Conservation (phyloP, 1,139 yeast species). For the Blastobotrys raffinosifermentans region DNA sequence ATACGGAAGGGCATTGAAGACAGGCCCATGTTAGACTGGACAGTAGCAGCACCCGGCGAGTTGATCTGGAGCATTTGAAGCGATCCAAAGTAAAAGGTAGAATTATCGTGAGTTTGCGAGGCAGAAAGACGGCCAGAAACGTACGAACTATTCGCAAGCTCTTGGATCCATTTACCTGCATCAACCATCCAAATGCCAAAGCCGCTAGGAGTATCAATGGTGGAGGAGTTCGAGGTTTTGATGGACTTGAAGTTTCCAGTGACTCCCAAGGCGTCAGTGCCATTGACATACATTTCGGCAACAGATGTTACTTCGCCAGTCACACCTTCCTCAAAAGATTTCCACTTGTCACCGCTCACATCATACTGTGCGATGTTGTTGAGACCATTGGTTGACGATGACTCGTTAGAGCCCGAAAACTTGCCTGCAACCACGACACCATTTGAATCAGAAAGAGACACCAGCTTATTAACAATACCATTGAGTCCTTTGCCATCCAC, state of each 20-base stretch:
- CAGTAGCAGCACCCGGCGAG: slow-evolving; percentile 26
- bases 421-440: slow-evolving; percentile 37
- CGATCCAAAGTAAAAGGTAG: slow-evolving; percentile 22
- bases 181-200: slow-evolving; percentile 26
- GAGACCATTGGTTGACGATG: slow-evolving; percentile 23
- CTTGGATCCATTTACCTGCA: slow-evolving; percentile 25
- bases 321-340: slow-evolving; percentile 25
- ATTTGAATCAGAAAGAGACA: slow-evolving; percentile 20
- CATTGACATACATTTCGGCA: slow-evolving; percentile 23
- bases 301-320: slow-evolving; percentile 25
- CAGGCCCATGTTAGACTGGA: slow-evolving; percentile 22
- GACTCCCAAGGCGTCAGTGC: slow-evolving; percentile 36
- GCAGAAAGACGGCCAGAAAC: slow-evolving; percentile 22
- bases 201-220: slow-evolving; percentile 11
- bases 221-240: background rate
- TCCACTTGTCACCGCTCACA: slow-evolving; percentile 21
- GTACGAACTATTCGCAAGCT: slow-evolving; percentile 16
- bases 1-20: slow-evolving; percentile 31
- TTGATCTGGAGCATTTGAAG: slow-evolving; percentile 19
- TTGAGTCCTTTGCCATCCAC: slow-evolving; percentile 36
- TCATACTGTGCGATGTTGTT: slow-evolving; percentile 27
- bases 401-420: slow-evolving; percentile 32
- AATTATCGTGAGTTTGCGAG: slow-evolving; percentile 10
- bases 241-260: slow-evolving; percentile 27
- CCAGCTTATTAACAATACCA: slow-evolving; percentile 32